Evolutionary conservation across 495 filamentous ascomycete species (phyloP), one percentile per base, ranked within the genome.

Genomic region (Trichocladium antarcticum): DNA sequence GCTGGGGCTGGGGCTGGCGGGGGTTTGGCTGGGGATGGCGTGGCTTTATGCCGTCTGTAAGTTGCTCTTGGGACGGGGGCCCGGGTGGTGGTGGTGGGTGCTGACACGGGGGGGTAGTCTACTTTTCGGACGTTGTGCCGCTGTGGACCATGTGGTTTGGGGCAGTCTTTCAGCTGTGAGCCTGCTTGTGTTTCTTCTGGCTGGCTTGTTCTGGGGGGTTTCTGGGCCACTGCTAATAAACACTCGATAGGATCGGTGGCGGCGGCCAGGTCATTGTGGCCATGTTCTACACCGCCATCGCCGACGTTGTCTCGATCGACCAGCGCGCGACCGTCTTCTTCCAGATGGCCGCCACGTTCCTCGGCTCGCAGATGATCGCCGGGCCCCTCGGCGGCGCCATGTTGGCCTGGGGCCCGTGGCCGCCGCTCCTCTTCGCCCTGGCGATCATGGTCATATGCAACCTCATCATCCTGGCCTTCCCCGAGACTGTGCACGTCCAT

Each of bases 251-350:
- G 1, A 55, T 66, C 32, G 63, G 65, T 4, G 64, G 64, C 19
- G 61, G 62, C 15, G 49, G 40, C 3, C 14, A 47, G 10, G 52
- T 64, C 5, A 15, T 58, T 11, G 38, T 53, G n/a, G 60, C 64
- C 41, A 66, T 66, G 61, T 12, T 66, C 1, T 67, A 59, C 36
- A 67, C 64, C 31, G 43, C 57, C 14, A 8, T 67, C 8, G 53
- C 64, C 11, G 63, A 68, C 35, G 61, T 63, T n/a, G 49, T 61
- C 0, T 57, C 55, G 5, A 40, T 55, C 10, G 37, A 42, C 1
- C 43, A 56, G 39, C 49, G 61, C 19, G 55, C 65, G 8, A 58
- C 57, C 15, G 50, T 57, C 32, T 68, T 63, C 47, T 64, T 66
- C 50, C 61, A 54, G 29, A 17, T 66, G 5, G 20, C 20, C 5